phyloP scores from a whole-genome alignment of 495 filamentous ascomycete genomes.

The Penicillium dipodomyicola region DNA sequence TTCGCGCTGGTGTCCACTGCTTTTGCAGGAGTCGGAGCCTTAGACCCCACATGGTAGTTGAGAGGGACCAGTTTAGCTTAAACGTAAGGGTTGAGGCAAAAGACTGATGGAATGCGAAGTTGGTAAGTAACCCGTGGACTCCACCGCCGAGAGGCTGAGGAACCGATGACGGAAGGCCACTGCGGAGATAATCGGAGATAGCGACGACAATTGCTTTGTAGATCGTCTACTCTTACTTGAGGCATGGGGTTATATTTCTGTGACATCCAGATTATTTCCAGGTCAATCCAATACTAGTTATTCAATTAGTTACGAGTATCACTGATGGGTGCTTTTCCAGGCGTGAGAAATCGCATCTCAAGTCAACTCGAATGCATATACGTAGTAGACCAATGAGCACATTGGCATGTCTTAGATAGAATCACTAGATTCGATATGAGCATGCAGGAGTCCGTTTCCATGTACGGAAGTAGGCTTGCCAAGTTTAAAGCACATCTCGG shows the following conservation, averaged over 20 bases:
- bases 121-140: not conserved
- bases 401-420: not conserved
- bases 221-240: not conserved
- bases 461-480: not conserved
- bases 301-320: not conserved
- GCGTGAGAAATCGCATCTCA: not conserved
- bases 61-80: not conserved
- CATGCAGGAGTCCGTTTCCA: not conserved
- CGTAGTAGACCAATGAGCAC: no score
- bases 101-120: not conserved
- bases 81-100: not conserved
- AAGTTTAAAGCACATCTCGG: not conserved
- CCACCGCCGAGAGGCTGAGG: not conserved
- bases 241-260: not conserved
- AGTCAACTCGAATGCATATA: not conserved
- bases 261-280: not conserved
- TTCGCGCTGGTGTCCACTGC: constrained; percentile 24
- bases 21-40: constrained; percentile 25
- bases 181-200: constrained; percentile 42
- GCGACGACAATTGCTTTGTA: not conserved
- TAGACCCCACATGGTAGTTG: constrained; percentile 31
- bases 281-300: not conserved
- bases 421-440: not conserved
- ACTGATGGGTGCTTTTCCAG: not conserved
- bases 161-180: constrained; percentile 28